These are phyloP conservation scores for Backusella liffmaniae DNA, from an alignment of 192 early-diverging fungal genomes.

Conservation along the genomic window DNA sequence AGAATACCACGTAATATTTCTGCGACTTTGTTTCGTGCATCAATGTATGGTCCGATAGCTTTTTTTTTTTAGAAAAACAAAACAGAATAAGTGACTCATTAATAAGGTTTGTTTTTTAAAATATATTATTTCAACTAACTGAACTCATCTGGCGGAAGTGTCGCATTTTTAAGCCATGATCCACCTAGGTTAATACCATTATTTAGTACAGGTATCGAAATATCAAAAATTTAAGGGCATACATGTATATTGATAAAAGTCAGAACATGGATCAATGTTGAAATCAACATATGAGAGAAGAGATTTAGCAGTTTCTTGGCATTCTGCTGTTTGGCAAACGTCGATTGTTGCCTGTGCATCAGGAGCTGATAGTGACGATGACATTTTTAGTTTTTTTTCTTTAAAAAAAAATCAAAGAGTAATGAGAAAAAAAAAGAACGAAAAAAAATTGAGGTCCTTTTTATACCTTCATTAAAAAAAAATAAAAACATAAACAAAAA, in stretches of 20 bases:
- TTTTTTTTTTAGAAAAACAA: neutral
- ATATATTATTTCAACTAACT: conserved; percentile 1
- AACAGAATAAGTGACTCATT: neutral
- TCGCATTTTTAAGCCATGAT: conserved; percentile 49
- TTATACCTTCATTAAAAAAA: neutral
- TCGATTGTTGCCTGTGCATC: neutral
- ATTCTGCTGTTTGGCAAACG: conserved; percentile 52
- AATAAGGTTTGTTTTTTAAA: neutral
- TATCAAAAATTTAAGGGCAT: conserved; percentile 6
- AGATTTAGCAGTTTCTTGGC: conserved; percentile 50
- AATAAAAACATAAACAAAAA: neutral
- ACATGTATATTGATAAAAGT: conserved; percentile 67
- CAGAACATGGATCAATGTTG: conserved; percentile 56
- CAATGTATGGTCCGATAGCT: conserved; percentile 22
- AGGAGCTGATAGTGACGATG: neutral
- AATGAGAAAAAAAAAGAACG: neutral
- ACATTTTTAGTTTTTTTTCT: neutral
- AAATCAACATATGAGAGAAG: conserved; percentile 54
- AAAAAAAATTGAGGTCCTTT: neutral
- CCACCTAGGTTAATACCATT: conserved; percentile 43
- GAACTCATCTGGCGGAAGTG: conserved; percentile 62
- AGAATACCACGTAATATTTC: conserved; percentile 48
- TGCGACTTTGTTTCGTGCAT: conserved; percentile 21
- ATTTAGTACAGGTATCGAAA: neutral
- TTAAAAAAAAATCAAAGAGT: neutral